These are phyloP conservation scores for Lactarius quietus DNA, from an alignment of 768 basidiomycete species.

Conservation along the genomic window DNA sequence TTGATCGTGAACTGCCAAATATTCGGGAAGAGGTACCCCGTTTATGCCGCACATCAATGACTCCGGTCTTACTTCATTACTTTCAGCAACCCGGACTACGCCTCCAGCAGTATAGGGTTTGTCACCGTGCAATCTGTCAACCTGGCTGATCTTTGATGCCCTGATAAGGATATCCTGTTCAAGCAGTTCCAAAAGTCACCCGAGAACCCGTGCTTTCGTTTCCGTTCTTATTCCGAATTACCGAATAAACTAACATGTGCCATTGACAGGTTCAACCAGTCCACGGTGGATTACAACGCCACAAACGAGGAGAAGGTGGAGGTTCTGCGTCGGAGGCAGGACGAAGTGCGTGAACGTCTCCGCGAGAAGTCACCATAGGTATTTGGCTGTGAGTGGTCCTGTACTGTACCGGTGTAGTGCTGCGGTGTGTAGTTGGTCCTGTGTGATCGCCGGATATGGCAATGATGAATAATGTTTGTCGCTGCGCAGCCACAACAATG, in stretches of 20 bases:
- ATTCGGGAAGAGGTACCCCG: slow-evolving; percentile 63
- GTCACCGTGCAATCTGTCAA: slow-evolving; percentile 21
- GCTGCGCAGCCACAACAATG: neutral
- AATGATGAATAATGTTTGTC: neutral
- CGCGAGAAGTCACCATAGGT: slow-evolving; percentile 33
- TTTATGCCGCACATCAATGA: slow-evolving; percentile 1
- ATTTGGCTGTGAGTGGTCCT: neutral
- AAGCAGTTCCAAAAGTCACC: slow-evolving; percentile 97
- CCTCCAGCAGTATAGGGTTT: slow-evolving; percentile 82
- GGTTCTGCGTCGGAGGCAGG: slow-evolving; percentile 65
- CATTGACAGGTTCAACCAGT: slow-evolving; percentile 73
- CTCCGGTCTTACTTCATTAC: slow-evolving; percentile 5
- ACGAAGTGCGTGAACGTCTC: slow-evolving; percentile 63
- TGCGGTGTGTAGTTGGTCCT: neutral
- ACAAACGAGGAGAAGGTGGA: slow-evolving; percentile 81
- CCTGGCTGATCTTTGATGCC: neutral
- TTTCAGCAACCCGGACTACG: slow-evolving; percentile 82
- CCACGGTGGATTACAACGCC: slow-evolving; percentile 75
- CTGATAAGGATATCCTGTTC: slow-evolving; percentile 68
- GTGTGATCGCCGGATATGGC: neutral
- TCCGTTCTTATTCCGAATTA: neutral
- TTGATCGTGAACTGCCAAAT: slow-evolving; percentile 82
- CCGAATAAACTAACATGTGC: slow-evolving; percentile 2
- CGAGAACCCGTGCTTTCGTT: slow-evolving; percentile 82
- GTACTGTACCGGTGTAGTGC: neutral